phyloP scores from a whole-genome alignment of 2,329 filamentous ascomycete species.

The Helicocarpus griseus region DNA sequence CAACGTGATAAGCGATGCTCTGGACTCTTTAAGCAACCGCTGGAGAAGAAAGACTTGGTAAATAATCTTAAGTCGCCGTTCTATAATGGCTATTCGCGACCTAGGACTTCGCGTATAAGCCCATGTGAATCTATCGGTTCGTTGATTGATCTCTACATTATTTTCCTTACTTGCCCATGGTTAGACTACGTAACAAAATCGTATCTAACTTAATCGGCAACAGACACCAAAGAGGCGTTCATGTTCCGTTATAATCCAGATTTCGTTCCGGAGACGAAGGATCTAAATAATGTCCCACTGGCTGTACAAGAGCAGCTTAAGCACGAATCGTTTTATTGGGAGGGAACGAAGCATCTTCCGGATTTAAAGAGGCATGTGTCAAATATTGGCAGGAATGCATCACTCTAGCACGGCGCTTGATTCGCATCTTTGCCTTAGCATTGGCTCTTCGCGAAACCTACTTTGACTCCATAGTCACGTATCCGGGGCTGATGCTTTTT shows the following conservation, averaged over 20 bases:
- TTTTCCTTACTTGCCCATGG: neutral
- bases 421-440: neutral
- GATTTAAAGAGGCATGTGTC: neutral
- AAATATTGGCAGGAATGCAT: neutral
- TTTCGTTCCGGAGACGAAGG: neutral
- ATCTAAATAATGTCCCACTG: neutral
- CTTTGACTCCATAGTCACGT: neutral
- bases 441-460: neutral
- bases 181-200: neutral
- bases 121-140: neutral
- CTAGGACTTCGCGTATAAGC: neutral
- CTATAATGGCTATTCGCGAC: neutral
- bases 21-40: neutral
- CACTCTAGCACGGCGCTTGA: neutral
- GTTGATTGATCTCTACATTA: neutral
- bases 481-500: neutral
- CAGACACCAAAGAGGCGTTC: neutral
- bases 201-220: neutral
- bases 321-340: neutral
- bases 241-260: neutral
- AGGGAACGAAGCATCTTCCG: neutral
- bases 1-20: neutral
- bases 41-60: neutral
- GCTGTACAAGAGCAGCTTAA: neutral
- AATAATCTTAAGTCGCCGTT: neutral